Percentiles rank a stretch among this genome's conserved stretches.
Conservation (phyloP, 78 protist genomes). For the Dictyostelium intermedium region DNA sequence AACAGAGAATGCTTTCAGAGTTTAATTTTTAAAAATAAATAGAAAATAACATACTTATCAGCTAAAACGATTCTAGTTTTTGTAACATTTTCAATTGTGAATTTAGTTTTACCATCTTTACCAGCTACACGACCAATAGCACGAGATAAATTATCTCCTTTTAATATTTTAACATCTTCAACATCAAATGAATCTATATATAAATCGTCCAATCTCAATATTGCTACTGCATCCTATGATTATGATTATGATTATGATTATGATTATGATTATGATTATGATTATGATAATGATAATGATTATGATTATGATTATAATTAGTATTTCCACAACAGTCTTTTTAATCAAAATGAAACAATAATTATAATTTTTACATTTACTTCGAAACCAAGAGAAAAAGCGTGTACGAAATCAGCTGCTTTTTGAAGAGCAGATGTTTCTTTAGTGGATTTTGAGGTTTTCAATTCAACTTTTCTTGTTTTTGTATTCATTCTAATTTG, state of each 20-base stretch:
- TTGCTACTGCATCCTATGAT: constrained; percentile 96
- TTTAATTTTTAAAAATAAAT: not conserved
- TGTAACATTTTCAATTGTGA: constrained; percentile 98
- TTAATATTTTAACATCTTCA: constrained; percentile 94
- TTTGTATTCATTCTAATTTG: constrained; percentile 95
- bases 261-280: too few species aligned
- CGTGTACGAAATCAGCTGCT: constrained; percentile 95
- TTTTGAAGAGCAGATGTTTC: constrained; percentile 91
- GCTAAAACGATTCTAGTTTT: constrained; percentile 98
- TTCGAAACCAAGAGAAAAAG: constrained; percentile 97
- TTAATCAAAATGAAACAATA: not conserved
- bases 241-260: too few species aligned
- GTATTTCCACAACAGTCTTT: too few species aligned
- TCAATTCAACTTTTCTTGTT: constrained; percentile 89
- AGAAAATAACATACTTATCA: constrained; percentile 78
- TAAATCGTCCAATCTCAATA: constrained; percentile 98
- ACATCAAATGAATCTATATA: constrained; percentile 97
- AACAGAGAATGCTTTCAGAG: not conserved
- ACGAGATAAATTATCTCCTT: constrained; percentile 97
- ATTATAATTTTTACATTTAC: constrained; percentile 18
- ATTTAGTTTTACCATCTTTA: constrained; percentile 96
- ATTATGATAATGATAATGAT: too few species aligned
- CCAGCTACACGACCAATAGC: constrained; percentile 99
- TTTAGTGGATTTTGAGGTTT: constrained; percentile 87
- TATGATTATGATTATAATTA: too few species aligned